Evolutionary conservation across 495 filamentous ascomycete species (phyloP).

Genomic region (Trypethelium eluteriae): DNA sequence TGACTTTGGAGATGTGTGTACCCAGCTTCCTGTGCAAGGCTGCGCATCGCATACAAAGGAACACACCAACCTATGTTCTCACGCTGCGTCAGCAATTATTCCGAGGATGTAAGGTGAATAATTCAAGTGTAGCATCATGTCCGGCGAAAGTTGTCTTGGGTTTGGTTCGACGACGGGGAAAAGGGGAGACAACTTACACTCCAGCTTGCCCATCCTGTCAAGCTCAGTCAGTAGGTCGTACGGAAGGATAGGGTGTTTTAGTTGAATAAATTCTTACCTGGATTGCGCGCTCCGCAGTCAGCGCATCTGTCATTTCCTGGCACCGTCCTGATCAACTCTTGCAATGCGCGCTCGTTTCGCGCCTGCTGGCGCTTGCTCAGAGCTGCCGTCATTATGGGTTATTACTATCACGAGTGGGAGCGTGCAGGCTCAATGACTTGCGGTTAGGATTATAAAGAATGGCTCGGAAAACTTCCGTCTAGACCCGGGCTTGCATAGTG

Average conservation of each 20-base stretch:
- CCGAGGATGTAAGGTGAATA: background rate
- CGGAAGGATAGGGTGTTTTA: background rate
- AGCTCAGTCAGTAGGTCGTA: slow-evolving; percentile 9
- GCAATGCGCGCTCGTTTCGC: slow-evolving; percentile 86
- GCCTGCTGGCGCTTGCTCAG: slow-evolving; percentile 91
- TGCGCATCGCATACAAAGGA: slow-evolving; percentile 96
- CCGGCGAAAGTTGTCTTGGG: background rate
- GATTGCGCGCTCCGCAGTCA: slow-evolving; percentile 85
- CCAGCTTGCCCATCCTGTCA: slow-evolving; percentile 93
- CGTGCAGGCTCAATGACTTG: slow-evolving; percentile 3
- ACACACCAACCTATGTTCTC: slow-evolving; percentile 69
- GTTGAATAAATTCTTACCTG: slow-evolving; percentile 54
- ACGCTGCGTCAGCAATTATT: background rate
- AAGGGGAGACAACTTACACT: slow-evolving; percentile 56
- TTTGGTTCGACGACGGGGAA: background rate
- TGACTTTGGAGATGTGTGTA: slow-evolving; percentile 96
- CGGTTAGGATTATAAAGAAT: background rate
- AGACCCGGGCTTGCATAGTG: background rate
- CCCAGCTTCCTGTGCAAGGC: slow-evolving; percentile 92
- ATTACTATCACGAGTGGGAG: background rate
- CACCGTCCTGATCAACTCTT: slow-evolving; percentile 80
- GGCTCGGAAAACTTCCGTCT: background rate
- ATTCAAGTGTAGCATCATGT: background rate
- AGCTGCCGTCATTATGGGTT: slow-evolving; percentile 42
- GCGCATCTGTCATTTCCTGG: slow-evolving; percentile 92